Conservation (phyloP, 805 yeast species). For the Cyberlindnera xishuangbannaensis region DNA sequence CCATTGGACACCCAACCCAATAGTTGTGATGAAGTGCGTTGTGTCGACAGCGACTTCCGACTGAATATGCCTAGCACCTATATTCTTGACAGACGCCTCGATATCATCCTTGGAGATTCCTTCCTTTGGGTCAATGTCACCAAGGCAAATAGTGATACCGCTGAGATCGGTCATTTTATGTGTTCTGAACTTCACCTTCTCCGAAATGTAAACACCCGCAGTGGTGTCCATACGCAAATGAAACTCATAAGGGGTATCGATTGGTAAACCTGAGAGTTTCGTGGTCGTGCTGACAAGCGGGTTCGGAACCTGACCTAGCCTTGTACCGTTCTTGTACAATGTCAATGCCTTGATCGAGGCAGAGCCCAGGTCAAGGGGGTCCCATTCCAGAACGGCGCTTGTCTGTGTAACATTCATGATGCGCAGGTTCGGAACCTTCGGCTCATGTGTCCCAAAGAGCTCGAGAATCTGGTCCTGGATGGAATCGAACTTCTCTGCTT, state of each 20-base stretch:
- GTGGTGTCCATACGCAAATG: constrained; percentile 80
- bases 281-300: constrained; percentile 75
- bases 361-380: constrained; percentile 74
- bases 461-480: constrained; percentile 71
- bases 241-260: constrained; percentile 76
- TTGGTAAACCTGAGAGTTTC: constrained; percentile 85
- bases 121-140: constrained; percentile 58
- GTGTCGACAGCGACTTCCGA: constrained; percentile 77
- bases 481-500: constrained; percentile 48
- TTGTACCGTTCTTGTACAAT: constrained; percentile 62
- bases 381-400: constrained; percentile 94
- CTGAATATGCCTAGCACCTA: constrained; percentile 82
- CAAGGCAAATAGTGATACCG: constrained; percentile 88
- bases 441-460: constrained; percentile 68
- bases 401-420: constrained; percentile 86
- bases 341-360: constrained; percentile 71
- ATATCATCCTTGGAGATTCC: constrained; percentile 49
- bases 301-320: constrained; percentile 78
- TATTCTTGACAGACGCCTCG: constrained; percentile 51
- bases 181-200: constrained; percentile 64
- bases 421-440: constrained; percentile 63
- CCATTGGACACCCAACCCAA: constrained; percentile 66
- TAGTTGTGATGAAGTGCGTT: constrained; percentile 84
- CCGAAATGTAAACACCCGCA: constrained; percentile 78
- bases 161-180: constrained; percentile 94